Evolutionary conservation across 2,329 filamentous ascomycete species (phyloP).

Genomic region (Trichocomaceae sp.): DNA sequence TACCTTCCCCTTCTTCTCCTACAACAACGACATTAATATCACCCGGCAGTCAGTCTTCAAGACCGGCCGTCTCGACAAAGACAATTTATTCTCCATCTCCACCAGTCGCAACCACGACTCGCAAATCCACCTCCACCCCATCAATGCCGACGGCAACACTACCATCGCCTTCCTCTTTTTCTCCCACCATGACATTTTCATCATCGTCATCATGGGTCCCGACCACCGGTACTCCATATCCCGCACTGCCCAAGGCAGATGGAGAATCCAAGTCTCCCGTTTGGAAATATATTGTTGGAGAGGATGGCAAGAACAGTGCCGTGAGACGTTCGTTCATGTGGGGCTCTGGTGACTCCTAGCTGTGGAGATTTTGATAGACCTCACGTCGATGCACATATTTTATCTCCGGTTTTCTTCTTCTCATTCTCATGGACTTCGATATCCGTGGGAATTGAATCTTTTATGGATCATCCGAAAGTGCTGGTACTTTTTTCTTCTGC

Average conservation of each 20-base stretch:
- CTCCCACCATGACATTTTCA: not conserved
- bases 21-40: not conserved
- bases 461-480: not conserved
- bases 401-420: not conserved
- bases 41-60: not conserved
- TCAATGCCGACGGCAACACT: not conserved
- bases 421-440: not conserved
- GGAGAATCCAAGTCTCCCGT: not conserved
- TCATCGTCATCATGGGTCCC: conserved; percentile 1
- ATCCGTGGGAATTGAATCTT: not conserved
- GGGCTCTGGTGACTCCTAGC: not conserved
- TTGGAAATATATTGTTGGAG: not conserved
- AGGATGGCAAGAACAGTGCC: not conserved
- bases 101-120: not conserved
- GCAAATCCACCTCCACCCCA: not conserved
- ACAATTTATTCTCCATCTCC: not conserved
- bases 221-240: not conserved
- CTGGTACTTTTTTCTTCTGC: not conserved
- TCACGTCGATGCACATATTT: conserved; percentile 9
- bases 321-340: conserved; percentile 1
- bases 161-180: not conserved
- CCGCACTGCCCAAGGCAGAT: not conserved
- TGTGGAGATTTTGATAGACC: not conserved
- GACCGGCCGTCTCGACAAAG: not conserved
- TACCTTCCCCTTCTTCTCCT: not conserved